phyloP scores from a whole-genome alignment of 1,284 basidiomycete species.

The Ceratobasidium sp. region DNA sequence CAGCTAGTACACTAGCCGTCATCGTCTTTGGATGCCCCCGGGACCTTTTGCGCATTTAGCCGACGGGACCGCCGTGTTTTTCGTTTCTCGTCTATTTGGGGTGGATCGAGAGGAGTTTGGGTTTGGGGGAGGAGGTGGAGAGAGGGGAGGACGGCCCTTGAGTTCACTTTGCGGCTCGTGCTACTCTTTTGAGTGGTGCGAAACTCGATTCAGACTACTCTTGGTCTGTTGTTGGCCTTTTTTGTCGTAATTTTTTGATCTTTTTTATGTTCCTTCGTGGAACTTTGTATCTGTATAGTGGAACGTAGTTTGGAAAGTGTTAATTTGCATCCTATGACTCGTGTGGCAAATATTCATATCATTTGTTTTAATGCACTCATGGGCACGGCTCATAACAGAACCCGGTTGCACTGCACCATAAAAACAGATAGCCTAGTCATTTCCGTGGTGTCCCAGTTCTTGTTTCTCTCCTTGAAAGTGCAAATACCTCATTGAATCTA shows the following conservation, averaged over 20 bases:
- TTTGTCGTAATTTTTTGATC: neutral
- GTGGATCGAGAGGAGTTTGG: slow-evolving; percentile 3
- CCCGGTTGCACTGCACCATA: no score
- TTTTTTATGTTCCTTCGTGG: slow-evolving; percentile 5
- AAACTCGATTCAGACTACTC: slow-evolving; percentile 43
- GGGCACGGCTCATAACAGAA: no score
- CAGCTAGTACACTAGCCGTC: neutral
- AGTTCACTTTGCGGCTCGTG: slow-evolving; percentile 42
- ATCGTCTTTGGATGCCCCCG: neutral
- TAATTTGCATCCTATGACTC: no score
- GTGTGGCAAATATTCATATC: no score
- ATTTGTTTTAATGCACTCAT: no score
- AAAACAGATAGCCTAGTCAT: no score
- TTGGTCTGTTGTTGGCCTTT: slow-evolving; percentile 35
- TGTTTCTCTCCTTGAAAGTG: no score
- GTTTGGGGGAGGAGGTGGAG: neutral
- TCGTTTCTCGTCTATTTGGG: neutral
- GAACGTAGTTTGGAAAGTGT: no score
- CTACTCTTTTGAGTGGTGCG: neutral
- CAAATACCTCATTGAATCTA: no score
- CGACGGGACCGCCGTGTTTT: neutral
- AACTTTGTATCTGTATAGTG: no score
- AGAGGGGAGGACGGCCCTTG: slow-evolving; percentile 9
- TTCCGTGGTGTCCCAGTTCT: no score
- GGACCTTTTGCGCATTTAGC: neutral